Percentiles rank a stretch among this genome's conserved stretches.
Evolutionary conservation across 2,329 filamentous ascomycete species (phyloP).

Genomic region (Dothistroma pini): DNA sequence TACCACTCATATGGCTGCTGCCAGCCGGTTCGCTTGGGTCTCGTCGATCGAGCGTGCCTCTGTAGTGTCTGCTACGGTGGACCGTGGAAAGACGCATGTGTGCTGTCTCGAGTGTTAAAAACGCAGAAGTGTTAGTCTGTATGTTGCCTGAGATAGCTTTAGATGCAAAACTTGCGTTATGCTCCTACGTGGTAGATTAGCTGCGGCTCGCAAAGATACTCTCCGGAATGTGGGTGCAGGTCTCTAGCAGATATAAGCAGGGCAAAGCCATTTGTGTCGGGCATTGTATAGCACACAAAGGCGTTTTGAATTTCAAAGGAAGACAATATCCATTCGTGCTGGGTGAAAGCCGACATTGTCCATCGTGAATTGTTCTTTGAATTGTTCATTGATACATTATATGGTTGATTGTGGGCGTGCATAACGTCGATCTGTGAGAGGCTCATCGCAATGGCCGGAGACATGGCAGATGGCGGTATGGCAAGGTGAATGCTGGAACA

Average conservation of each 20-base stretch:
- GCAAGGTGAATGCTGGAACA: neutral
- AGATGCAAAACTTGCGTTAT: neutral
- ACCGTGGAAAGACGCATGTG: slow-evolving; percentile 12
- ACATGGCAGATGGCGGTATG: neutral
- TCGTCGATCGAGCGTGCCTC: slow-evolving; percentile 10
- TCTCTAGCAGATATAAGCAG: neutral
- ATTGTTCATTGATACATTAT: neutral
- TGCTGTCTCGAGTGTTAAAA: neutral
- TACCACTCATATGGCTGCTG: neutral
- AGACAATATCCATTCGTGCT: neutral
- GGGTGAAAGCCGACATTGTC: neutral
- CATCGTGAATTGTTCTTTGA: neutral
- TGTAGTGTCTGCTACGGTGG: slow-evolving; percentile 13
- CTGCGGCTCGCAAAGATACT: neutral
- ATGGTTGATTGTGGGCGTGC: neutral
- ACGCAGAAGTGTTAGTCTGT: neutral
- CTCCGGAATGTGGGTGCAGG: neutral
- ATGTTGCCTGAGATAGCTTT: neutral
- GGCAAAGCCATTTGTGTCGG: neutral
- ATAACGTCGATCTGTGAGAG: neutral
- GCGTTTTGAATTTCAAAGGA: neutral
- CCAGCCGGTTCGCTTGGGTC: slow-evolving; percentile 1
- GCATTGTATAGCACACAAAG: neutral
- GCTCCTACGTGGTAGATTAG: neutral
- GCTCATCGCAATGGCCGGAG: neutral